A percentile compares a stretch with the other conserved stretches of the same genome.
phyloP scores from a whole-genome alignment of 257 asterid genomes.

The Anisodus tanguticus region DNA sequence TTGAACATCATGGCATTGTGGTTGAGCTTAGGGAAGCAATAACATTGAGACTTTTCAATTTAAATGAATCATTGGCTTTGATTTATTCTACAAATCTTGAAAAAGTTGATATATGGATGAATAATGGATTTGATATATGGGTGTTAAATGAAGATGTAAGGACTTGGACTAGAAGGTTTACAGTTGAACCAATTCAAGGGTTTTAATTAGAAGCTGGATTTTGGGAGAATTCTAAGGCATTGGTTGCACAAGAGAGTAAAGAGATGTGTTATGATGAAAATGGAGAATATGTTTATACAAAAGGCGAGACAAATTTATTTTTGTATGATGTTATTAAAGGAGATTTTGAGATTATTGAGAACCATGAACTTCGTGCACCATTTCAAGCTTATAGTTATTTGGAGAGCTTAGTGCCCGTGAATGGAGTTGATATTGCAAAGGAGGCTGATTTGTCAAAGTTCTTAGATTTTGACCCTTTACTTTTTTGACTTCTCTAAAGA shows the following conservation, averaged over 20 bases:
- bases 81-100: constrained; percentile 20
- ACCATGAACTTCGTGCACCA: constrained; percentile 18
- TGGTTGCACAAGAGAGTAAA: constrained; percentile 1
- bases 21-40: constrained; percentile 27
- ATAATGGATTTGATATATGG: constrained; percentile 28
- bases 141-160: not conserved
- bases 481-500: not conserved
- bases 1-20: constrained; percentile 17
- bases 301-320: constrained; percentile 25
- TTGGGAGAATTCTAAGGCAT: constrained; percentile 27
- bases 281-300: constrained; percentile 10
- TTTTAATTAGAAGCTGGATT: constrained; percentile 22
- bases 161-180: not conserved
- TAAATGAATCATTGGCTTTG: constrained; percentile 16
- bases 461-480: constrained; percentile 15
- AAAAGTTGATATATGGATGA: constrained; percentile 29
- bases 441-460: not conserved
- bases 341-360: not conserved
- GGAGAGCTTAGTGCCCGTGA: constrained; percentile 10
- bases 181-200: constrained; percentile 19
- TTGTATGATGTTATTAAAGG: constrained; percentile 6
- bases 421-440: not conserved
- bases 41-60: not conserved
- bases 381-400: constrained; percentile 22
- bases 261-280: constrained; percentile 26